These are phyloP conservation scores for Basidioascus undulatus DNA, from an alignment of 768 basidiomycete species.

Conservation along the genomic window DNA sequence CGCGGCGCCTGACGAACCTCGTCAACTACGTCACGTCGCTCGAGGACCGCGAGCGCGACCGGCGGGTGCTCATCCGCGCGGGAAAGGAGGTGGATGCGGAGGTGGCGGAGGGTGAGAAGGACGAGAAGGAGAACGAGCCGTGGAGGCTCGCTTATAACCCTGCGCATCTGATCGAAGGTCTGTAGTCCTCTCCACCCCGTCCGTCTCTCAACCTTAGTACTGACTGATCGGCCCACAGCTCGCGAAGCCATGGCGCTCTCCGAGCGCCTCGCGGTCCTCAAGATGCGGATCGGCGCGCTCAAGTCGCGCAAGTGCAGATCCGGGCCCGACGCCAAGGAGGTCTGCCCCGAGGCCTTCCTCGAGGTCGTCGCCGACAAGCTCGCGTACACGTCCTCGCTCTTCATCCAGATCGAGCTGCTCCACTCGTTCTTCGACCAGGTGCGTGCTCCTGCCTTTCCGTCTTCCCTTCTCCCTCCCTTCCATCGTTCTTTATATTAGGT, in stretches of 20 bases:
- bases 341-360: constrained; percentile 93
- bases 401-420: constrained; percentile 78
- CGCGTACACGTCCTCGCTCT: constrained; percentile 86
- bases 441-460: constrained; percentile 10
- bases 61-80: constrained; percentile 9
- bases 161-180: constrained; percentile 77
- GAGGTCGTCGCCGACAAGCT: constrained; percentile 92
- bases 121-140: constrained; percentile 36
- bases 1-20: constrained; percentile 47
- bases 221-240: constrained; percentile 27
- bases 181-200: constrained; percentile 13
- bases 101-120: constrained; percentile 9
- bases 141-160: constrained; percentile 49
- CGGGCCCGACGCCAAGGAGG: constrained; percentile 63
- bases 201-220: constrained; percentile 6
- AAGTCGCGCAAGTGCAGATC: constrained; percentile 61
- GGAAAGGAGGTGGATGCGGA: constrained; percentile 9
- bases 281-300: constrained; percentile 60
- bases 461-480: background rate
- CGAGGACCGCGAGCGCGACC: constrained; percentile 35
- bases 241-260: constrained; percentile 75
- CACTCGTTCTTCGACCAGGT: constrained; percentile 99
- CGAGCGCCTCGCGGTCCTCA: constrained; percentile 58
- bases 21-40: constrained; percentile 56
- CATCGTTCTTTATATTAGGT: background rate